phyloP scores from a whole-genome alignment of 2,329 filamentous ascomycete genomes.

The Colletotrichum sp. region DNA sequence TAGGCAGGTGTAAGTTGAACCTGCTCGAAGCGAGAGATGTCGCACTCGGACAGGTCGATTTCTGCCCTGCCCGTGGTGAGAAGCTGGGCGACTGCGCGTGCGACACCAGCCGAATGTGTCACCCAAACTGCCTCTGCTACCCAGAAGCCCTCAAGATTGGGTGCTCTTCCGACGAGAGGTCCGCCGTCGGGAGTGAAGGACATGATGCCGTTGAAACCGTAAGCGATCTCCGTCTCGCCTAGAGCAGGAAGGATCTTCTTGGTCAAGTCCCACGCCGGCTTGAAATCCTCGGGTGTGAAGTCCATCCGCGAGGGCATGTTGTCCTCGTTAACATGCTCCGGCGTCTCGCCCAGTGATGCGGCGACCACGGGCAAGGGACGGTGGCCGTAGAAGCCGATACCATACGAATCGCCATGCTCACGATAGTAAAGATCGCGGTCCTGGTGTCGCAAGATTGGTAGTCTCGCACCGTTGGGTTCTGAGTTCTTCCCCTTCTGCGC shows the following conservation, averaged over 20 bases:
- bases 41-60: slow-evolving; percentile 64
- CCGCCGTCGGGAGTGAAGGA: slow-evolving; percentile 71
- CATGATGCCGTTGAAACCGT: slow-evolving; percentile 71
- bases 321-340: slow-evolving; percentile 58
- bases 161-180: slow-evolving; percentile 62
- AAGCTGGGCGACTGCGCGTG: slow-evolving; percentile 63
- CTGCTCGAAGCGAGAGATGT: slow-evolving; percentile 65
- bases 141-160: slow-evolving; percentile 65
- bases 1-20: slow-evolving; percentile 62
- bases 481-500: slow-evolving; percentile 39
- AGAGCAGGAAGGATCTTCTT: slow-evolving; percentile 60
- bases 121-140: slow-evolving; percentile 73
- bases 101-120: slow-evolving; percentile 68
- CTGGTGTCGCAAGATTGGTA: slow-evolving; percentile 67
- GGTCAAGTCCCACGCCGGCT: slow-evolving; percentile 63
- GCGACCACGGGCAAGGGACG: slow-evolving; percentile 65
- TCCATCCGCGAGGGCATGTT: slow-evolving; percentile 68
- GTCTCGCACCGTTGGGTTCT: slow-evolving; percentile 50
- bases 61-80: slow-evolving; percentile 60
- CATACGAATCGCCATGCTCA: slow-evolving; percentile 66
- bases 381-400: slow-evolving; percentile 70
- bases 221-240: slow-evolving; percentile 53
- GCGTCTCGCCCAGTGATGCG: slow-evolving; percentile 56
- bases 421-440: slow-evolving; percentile 70
- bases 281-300: slow-evolving; percentile 66